phyloP scores from a whole-genome alignment of 225 moss, liverwort and hornwort genomes.

The Pseudoscleropodium purum region DNA sequence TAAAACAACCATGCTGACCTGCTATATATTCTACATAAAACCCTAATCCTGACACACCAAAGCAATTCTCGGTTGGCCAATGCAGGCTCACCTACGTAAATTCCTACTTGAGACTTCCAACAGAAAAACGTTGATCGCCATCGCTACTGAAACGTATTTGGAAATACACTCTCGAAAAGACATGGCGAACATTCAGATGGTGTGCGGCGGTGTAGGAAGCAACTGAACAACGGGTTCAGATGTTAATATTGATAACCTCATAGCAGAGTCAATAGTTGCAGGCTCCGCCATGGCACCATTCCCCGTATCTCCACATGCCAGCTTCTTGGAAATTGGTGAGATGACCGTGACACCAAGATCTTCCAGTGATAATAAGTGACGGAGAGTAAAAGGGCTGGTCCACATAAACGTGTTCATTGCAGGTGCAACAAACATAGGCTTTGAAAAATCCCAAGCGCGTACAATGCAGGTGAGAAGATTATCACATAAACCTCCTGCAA shows the following conservation, averaged over 20 bases:
- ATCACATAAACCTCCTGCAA: slow-evolving; percentile 88
- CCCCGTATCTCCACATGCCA: slow-evolving; percentile 91
- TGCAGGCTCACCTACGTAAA: not conserved
- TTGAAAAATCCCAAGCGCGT: slow-evolving; percentile 96
- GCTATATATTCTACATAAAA: not conserved
- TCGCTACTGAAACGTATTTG: not conserved
- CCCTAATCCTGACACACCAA: not conserved
- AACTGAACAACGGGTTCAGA: slow-evolving; percentile 25
- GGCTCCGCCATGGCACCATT: slow-evolving; percentile 99
- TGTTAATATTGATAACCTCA: slow-evolving; percentile 53
- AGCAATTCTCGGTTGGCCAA: not conserved
- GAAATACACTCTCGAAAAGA: not conserved
- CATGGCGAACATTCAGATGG: slow-evolving; percentile 5
- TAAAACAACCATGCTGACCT: not conserved
- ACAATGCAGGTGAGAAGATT: slow-evolving; percentile 95
- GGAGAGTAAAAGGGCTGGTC: slow-evolving; percentile 85
- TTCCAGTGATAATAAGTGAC: slow-evolving; percentile 54
- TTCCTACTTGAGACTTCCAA: not conserved
- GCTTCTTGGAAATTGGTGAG: slow-evolving; percentile 71
- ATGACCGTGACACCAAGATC: slow-evolving; percentile 73
- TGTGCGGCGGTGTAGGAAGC: slow-evolving; percentile 20
- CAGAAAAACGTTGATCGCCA: not conserved
- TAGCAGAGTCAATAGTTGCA: slow-evolving; percentile 71
- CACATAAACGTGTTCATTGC: slow-evolving; percentile 99
- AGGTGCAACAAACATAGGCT: slow-evolving; percentile 88